Evolutionary conservation across 352 stramenopile species (phyloP).

Genomic region (Blastocystis sp.): DNA sequence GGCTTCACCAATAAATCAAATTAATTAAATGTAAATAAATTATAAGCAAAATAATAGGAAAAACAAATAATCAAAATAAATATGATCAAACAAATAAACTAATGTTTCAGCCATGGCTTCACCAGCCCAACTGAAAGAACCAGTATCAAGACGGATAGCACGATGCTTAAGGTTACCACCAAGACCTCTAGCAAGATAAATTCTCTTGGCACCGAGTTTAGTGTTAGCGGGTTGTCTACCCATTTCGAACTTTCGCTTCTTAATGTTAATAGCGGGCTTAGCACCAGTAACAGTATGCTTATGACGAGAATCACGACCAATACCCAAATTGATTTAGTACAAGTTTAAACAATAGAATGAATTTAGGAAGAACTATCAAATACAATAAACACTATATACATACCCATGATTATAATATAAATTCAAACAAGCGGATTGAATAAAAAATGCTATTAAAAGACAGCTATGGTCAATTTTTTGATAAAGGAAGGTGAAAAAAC

Average conservation of each 20-base stretch:
- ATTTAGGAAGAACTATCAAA: too few species aligned
- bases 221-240: slow-evolving; percentile 87
- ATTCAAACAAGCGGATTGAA: too few species aligned
- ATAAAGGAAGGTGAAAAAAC: too few species aligned
- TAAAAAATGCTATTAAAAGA: too few species aligned
- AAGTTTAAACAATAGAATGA: background rate
- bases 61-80: slow-evolving; percentile 5
- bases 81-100: background rate
- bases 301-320: slow-evolving; percentile 39
- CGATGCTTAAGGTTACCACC: slow-evolving; percentile 13
- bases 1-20: slow-evolving; percentile 44
- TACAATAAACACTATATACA: too few species aligned
- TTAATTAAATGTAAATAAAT: background rate
- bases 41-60: background rate
- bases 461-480: too few species aligned
- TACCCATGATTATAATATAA: too few species aligned
- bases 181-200: slow-evolving; percentile 46
- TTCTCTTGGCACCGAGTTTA: slow-evolving; percentile 84
- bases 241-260: slow-evolving; percentile 66
- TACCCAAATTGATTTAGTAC: slow-evolving; percentile 24
- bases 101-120: slow-evolving; percentile 48
- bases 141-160: slow-evolving; percentile 67
- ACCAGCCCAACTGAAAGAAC: slow-evolving; percentile 98
- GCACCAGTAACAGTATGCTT: slow-evolving; percentile 36
- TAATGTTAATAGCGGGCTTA: slow-evolving; percentile 36